phyloP scores from a whole-genome alignment of 495 filamentous ascomycete species.

The Penicillium coprophilum region DNA sequence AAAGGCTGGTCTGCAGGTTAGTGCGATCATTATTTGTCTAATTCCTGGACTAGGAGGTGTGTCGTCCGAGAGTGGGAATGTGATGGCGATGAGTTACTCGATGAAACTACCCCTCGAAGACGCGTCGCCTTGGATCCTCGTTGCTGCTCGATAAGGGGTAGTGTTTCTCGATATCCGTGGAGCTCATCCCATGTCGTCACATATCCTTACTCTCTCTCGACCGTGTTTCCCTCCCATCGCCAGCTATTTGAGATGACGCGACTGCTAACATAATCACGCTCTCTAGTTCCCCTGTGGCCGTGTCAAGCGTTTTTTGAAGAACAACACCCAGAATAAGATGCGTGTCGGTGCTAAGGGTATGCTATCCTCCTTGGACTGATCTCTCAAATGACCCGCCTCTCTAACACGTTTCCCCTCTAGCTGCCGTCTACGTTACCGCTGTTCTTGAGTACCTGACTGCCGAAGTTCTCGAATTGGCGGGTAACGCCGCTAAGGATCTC shows the following conservation, averaged over 20 bases:
- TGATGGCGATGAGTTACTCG: constrained; percentile 12
- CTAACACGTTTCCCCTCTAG: constrained; percentile 38
- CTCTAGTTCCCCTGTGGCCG: constrained; percentile 95
- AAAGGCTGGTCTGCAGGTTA: constrained; percentile 97
- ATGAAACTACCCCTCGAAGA: constrained; percentile 17
- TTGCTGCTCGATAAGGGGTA: constrained; percentile 8
- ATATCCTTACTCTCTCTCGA: constrained; percentile 9
- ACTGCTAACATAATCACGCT: constrained; percentile 18
- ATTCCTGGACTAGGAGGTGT: background rate
- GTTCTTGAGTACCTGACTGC: constrained; percentile 98
- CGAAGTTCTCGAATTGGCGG: constrained; percentile 96
- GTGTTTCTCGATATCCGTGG: background rate
- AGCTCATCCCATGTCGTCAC: constrained; percentile 15
- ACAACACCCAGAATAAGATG: constrained; percentile 99
- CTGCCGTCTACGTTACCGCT: constrained; percentile 96
- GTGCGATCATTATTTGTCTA: constrained; percentile 37
- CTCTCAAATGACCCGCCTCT: background rate
- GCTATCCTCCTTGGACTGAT: constrained; percentile 8
- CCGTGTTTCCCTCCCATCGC: background rate
- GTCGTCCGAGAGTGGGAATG: constrained; percentile 8
- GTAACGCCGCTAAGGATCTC: constrained; percentile 97
- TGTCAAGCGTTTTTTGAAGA: constrained; percentile 99
- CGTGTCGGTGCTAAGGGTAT: constrained; percentile 93
- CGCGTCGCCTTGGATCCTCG: constrained; percentile 27
- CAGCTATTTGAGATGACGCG: background rate